These are phyloP conservation scores for Apocynum venetum DNA, from an alignment of 257 asterid species.

Conservation along the genomic window DNA sequence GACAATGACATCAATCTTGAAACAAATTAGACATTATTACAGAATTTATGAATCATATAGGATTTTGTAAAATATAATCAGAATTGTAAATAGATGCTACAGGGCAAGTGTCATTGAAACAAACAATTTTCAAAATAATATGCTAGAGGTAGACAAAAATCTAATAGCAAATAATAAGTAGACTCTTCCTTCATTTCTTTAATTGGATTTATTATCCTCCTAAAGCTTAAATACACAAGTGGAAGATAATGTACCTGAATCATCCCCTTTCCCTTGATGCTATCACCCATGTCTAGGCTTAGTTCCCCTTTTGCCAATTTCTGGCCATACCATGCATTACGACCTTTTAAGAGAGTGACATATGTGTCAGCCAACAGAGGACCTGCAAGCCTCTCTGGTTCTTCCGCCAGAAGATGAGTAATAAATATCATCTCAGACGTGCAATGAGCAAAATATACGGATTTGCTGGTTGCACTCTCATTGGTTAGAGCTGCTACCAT, in stretches of 20 bases:
- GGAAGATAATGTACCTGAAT: constrained; percentile 57
- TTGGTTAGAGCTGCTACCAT: constrained; percentile 93
- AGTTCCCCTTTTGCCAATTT: constrained; percentile 77
- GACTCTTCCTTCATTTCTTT: not conserved
- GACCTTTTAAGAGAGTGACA: constrained; percentile 82
- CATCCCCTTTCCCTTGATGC: constrained; percentile 91
- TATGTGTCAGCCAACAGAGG: constrained; percentile 94
- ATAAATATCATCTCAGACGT: constrained; percentile 92
- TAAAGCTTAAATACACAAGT: not conserved
- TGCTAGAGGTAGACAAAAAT: not conserved
- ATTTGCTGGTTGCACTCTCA: constrained; percentile 89
- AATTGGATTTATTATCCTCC: not conserved
- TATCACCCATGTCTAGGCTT: constrained; percentile 80
- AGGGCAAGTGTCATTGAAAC: not conserved
- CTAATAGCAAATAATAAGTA: not conserved
- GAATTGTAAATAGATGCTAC: not conserved
- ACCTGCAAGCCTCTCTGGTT: constrained; percentile 90
- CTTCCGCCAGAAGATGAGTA: constrained; percentile 78
- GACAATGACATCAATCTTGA: too few relatives aligned
- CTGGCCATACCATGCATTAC: constrained; percentile 92
- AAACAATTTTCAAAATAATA: not conserved
- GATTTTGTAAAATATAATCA: not conserved
- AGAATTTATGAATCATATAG: not conserved
- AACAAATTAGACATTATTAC: too few relatives aligned
- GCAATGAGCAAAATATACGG: constrained; percentile 51